A percentile compares a stretch with the other conserved stretches of the same genome.
phyloP scores from a whole-genome alignment of 768 basidiomycete genomes.

The Leccinum variicolor region DNA sequence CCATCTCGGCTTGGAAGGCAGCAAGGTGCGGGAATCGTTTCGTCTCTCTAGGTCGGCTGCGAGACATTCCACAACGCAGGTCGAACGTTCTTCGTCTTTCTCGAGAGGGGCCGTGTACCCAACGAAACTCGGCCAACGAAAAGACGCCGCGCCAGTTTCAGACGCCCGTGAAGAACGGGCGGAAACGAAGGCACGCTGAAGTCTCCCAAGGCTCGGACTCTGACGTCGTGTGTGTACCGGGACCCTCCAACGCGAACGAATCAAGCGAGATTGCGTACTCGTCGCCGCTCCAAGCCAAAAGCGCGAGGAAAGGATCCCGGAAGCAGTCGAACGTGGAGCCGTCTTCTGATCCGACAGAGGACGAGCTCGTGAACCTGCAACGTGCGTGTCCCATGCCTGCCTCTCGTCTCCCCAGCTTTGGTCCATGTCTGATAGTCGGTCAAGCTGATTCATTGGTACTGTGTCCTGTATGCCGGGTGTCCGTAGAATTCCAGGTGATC shows the following conservation, averaged over 20 bases:
- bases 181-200: conserved; percentile 36
- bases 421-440: conserved; percentile 3
- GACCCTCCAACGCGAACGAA: conserved; percentile 24
- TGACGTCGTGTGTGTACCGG: conserved; percentile 29
- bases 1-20: conserved; percentile 64
- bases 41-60: neutral
- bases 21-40: conserved; percentile 51
- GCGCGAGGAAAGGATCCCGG: conserved; percentile 16
- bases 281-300: conserved; percentile 21
- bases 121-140: neutral
- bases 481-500: conserved; percentile 45
- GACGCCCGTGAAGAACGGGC: conserved; percentile 19
- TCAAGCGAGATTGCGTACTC: conserved; percentile 24
- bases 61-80: conserved; percentile 28
- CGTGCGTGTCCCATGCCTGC: conserved; percentile 13
- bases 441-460: conserved; percentile 38
- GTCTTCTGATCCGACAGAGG: conserved; percentile 33
- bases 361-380: conserved; percentile 14
- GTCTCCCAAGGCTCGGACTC: conserved; percentile 22
- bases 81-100: conserved; percentile 42
- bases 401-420: neutral
- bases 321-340: conserved; percentile 18
- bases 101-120: conserved; percentile 24
- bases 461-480: conserved; percentile 61
- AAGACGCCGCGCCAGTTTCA: conserved; percentile 18